Evolutionary conservation across 148 eudicot genomes (phyloP), one percentile per base, ranked within the genome.

Genomic region (Drosera capensis): DNA sequence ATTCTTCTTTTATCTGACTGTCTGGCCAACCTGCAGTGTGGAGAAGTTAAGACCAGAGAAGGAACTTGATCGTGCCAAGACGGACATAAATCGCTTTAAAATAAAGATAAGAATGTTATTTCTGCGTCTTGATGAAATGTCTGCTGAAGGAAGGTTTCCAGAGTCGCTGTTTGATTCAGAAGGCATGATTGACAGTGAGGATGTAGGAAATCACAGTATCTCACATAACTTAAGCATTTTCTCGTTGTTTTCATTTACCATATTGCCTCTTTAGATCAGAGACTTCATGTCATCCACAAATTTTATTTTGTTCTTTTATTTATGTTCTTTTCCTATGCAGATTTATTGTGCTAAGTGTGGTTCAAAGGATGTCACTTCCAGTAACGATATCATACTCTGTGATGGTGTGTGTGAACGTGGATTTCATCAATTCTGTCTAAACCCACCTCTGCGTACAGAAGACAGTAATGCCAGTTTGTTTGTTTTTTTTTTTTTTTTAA

Each of bases 401-500:
- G 97, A 90, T 49, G 95, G 97, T 49, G 60, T 68, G 45, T 84
- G 99, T 67, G 95, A 90, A 25, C 97, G 97, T 60, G 97, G 87
- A 39, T 90, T 90, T 47, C 95, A 84, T 72, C 97, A 90, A 59
- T 75, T 66, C 49, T 90, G 97, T 62, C 58, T 90, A 65, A 72
- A 78, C 20, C 97, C 97, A 40, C 93, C 95, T n/a, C 50, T 90
- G 55, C 51, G 58, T 57, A 80, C 85, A 52, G 85, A 80, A 71
- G 75, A 84, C 56, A 78, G 97, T 90, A 84, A 75, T 40, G 49
- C 46, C 51, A 39, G 43, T 37, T 36, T 25, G 41, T 45, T 48
- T 11, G 13, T 58, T 54, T 17, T 25, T 41, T 21, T 25, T 54
- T 20, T 0, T 23, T 14, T 11, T 44, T 25, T 39, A 3, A 17